Evolutionary conservation across 2,329 filamentous ascomycete species (phyloP), one percentile per base, ranked within the genome.

Genomic region (Orbilia brochopaga): DNA sequence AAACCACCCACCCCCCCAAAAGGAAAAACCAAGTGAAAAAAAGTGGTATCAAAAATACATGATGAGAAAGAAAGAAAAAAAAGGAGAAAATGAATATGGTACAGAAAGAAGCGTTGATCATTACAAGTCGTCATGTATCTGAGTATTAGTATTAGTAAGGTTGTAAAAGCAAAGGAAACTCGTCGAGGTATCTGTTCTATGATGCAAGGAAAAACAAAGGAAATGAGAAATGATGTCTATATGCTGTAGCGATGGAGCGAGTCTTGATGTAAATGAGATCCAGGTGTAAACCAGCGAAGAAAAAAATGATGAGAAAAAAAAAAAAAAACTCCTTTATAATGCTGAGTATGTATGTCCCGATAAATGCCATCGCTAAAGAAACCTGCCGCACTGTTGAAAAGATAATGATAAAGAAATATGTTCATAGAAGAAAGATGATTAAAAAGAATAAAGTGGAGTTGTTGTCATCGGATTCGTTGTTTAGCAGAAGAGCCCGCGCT

Each of bases 401-500:
- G 30, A 30, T 11, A n/a, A 53, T 15, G 35, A 56, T 60, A 61
- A 32, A 30, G 40, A 63, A 37, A 58, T 60, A 65, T 70, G 66
- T 64, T 64, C 66, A 72, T 51, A 53, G 53, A 60, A 64, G 17
- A 50, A 27, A 56, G 37, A 50, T 7, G 21, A 51, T 48, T 56
- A 44, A 46, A 27, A 44, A 17, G 30, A 57, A 56, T 55, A 54
- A 64, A 54, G 59, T 30, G 24, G 50, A 64, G 54, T 27, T 27
- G 27, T 23, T 13, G 32, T 62, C 52, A 51, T 63, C 19, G 44
- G 44, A n/a, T 24, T 63, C 52, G 56, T 64, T 24, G 30, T 61
- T 72, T 72, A 72, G 55, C 67, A 72, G 67, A 72, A 72, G 56
- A 72, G 67, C 44, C 67, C 67, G 23, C 67, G 67, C 35, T 72